Evolutionary conservation across 768 basidiomycete genomes (phyloP), one percentile per base, ranked within the genome.

Genomic region (Leccinum broughii): DNA sequence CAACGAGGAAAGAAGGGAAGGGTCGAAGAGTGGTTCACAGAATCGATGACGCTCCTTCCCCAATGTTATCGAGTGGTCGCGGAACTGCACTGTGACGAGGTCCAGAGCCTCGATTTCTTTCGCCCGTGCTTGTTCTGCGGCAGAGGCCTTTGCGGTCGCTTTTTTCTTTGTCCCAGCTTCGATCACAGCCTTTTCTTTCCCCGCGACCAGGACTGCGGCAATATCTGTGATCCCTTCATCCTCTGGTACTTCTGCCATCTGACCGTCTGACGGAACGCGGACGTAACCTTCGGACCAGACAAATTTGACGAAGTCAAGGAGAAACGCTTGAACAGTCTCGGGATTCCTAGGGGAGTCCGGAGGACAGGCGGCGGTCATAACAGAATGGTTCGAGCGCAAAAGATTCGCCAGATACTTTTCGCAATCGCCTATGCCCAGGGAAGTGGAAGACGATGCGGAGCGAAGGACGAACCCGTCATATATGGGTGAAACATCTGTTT

Each of bases 181-280:
- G 61, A 95, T 94, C 35, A 95, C 85, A 0, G 92, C 90, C 64
- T 88, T 86, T 74, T 95, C 94, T 69, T 89, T 91, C n/a, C 94
- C 94, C 8, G 92, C 91, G 34, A 93, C 90, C 49, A 96, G 80
- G 51, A 92, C 86, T 8, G 95, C 92, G 6, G 94, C 94, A 59
- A 95, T 93, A 70, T 96, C 92, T 17, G 90, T 92, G 26, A 93
- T 78, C 4, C 92, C 94, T 62, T 94, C 93, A 58, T 93, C 92
- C 61, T 92, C 92, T 15, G 77, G 77, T 37, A 76, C 55, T 62
- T 77, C 77, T 7, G 81, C 83, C 3, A 85, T 86, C 71, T 90
- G 89, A 39, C 90, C 90, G 56, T 86, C 85, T 20, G 89, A 86
- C 6, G 89, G 87, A 8, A 91, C 85, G 55, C 87, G 89, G 61